A percentile compares a stretch with the other conserved stretches of the same genome.
Conservation (phyloP, 441 rosid genomes). For the Melastoma candidum region DNA sequence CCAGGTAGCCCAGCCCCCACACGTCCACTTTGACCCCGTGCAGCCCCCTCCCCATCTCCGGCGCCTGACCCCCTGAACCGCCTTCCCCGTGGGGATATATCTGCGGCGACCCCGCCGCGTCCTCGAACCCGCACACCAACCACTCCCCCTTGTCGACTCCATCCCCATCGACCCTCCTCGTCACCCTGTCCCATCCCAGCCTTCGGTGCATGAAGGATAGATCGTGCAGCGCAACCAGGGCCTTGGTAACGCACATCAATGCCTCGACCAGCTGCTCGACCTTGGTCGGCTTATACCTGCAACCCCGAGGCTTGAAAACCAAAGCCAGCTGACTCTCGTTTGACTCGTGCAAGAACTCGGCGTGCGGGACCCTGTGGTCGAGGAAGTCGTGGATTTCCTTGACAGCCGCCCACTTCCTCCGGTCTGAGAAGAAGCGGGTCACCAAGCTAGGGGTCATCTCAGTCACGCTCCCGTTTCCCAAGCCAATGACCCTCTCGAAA, state of each 20-base stretch:
- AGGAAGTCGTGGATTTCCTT: constrained; percentile 70
- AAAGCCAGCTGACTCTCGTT: constrained; percentile 47
- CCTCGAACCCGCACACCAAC: constrained; percentile 75
- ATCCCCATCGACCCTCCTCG: constrained; percentile 35
- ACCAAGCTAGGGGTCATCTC: constrained; percentile 74
- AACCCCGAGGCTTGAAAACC: constrained; percentile 75
- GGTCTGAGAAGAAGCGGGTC: constrained; percentile 41
- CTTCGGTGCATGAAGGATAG: constrained; percentile 91
- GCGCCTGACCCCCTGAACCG: constrained; percentile 46
- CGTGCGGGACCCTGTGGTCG: constrained; percentile 75
- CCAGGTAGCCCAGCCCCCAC: constrained; percentile 82
- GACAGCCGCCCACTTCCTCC: constrained; percentile 52
- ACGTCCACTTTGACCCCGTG: constrained; percentile 94
- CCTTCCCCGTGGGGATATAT: constrained; percentile 43
- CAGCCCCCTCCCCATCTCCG: constrained; percentile 85
- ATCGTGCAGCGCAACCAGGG: constrained; percentile 82
- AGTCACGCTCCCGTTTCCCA: constrained; percentile 30
- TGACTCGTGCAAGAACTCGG: constrained; percentile 43
- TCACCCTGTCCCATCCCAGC: constrained; percentile 79
- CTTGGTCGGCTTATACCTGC: constrained; percentile 43
- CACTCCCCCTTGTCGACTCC: constrained; percentile 32
- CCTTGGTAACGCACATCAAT: constrained; percentile 74
- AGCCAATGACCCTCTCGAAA: constrained; percentile 45
- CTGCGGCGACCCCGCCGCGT: constrained; percentile 72
- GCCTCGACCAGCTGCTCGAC: constrained; percentile 74